These are phyloP conservation scores for Botrytis fabae DNA, from an alignment of 2,329 filamentous ascomycete genomes.

Conservation along the genomic window DNA sequence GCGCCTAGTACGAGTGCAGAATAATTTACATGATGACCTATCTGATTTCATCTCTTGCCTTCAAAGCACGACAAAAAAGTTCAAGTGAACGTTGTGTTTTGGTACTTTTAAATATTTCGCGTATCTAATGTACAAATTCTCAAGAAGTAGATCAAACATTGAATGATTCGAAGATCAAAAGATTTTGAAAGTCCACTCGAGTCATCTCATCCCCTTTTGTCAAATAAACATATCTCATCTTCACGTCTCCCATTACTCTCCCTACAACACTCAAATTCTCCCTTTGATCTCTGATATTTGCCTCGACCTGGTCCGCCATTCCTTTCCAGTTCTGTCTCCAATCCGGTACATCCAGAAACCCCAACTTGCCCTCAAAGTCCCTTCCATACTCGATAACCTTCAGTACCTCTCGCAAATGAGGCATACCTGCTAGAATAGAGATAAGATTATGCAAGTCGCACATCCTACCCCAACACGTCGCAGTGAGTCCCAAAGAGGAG, in stretches of 20 bases:
- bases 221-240: slow-evolving; percentile 7
- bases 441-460: neutral
- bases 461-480: neutral
- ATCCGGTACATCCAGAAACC: neutral
- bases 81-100: neutral
- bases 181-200: neutral
- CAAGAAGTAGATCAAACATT: neutral
- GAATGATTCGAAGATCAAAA: neutral
- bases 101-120: neutral
- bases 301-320: neutral
- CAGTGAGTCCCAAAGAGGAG: neutral
- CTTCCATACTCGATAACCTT: neutral
- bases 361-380: neutral
- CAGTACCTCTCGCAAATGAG: neutral
- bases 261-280: neutral
- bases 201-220: slow-evolving; percentile 3
- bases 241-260: neutral
- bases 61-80: neutral
- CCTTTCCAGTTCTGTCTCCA: slow-evolving; percentile 3
- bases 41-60: neutral
- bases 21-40: neutral
- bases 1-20: neutral
- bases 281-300: neutral
- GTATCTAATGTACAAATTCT: neutral
- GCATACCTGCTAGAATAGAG: neutral